phyloP scores from a whole-genome alignment of 1,139 yeast genomes.

The Candida glucosophila region DNA sequence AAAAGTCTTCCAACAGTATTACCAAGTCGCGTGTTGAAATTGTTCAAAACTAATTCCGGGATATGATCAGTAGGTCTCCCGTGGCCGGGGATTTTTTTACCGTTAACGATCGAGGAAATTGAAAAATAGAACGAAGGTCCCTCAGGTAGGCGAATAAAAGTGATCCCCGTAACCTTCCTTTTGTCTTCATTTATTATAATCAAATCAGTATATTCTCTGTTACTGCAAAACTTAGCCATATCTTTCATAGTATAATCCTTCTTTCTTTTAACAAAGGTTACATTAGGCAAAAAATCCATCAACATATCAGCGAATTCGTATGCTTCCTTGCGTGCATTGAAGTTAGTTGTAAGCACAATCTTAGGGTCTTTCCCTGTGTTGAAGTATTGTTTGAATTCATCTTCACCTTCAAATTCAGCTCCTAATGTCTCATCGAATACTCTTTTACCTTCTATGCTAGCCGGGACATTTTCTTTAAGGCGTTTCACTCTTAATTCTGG shows the following conservation, averaged over 20 bases:
- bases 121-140: slow-evolving; percentile 95
- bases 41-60: slow-evolving; percentile 86
- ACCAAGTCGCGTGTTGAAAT: slow-evolving; percentile 87
- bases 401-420: slow-evolving; percentile 70
- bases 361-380: slow-evolving; percentile 55
- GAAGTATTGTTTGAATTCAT: slow-evolving; percentile 66
- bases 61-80: slow-evolving; percentile 85
- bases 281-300: slow-evolving; percentile 77
- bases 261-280: slow-evolving; percentile 81
- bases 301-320: slow-evolving; percentile 85
- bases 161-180: slow-evolving; percentile 82
- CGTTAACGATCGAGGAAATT: slow-evolving; percentile 67
- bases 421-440: slow-evolving; percentile 85
- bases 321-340: slow-evolving; percentile 77
- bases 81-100: slow-evolving; percentile 78
- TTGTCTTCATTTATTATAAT: slow-evolving; percentile 89
- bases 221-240: slow-evolving; percentile 73
- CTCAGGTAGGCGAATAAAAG: slow-evolving; percentile 85
- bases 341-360: slow-evolving; percentile 80
- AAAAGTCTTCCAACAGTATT: slow-evolving; percentile 86
- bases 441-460: slow-evolving; percentile 81
- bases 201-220: slow-evolving; percentile 80
- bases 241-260: slow-evolving; percentile 76
- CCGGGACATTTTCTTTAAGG: slow-evolving; percentile 70
- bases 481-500: slow-evolving; percentile 79